A percentile compares a stretch with the other conserved stretches of the same genome.
phyloP scores from a whole-genome alignment of 2,329 filamentous ascomycete genomes.

The Fusarium mundagurra region DNA sequence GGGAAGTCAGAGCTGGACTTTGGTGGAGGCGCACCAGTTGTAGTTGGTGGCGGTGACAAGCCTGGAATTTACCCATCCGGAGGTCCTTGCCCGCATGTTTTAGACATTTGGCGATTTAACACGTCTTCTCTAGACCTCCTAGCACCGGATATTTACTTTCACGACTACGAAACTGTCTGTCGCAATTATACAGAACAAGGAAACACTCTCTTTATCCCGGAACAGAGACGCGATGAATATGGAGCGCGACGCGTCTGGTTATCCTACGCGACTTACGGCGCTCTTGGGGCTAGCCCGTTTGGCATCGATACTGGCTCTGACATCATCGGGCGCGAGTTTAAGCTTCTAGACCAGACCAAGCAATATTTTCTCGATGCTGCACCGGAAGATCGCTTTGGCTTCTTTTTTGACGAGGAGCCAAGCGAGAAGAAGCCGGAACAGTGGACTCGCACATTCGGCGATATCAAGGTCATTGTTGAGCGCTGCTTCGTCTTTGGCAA shows the following conservation, averaged over 20 bases:
- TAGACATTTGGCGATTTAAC: conserved; percentile 54
- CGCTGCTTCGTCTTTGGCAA: conserved; percentile 54
- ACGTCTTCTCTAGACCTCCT: conserved; percentile 57
- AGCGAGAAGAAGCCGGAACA: conserved; percentile 36
- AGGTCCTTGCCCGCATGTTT: conserved; percentile 46
- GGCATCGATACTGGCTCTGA: conserved; percentile 51
- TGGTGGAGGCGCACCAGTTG: conserved; percentile 43
- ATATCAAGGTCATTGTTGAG: conserved; percentile 50
- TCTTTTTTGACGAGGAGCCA: conserved; percentile 50
- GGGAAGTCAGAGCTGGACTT: conserved; percentile 45
- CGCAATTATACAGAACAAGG: conserved; percentile 53
- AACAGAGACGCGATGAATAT: conserved; percentile 60
- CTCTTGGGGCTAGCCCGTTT: conserved; percentile 53
- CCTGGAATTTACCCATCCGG: conserved; percentile 52
- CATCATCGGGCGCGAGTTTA: conserved; percentile 44
- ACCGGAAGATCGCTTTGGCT: conserved; percentile 49
- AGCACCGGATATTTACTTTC: conserved; percentile 59
- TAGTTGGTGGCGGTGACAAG: conserved; percentile 48
- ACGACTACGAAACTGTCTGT: conserved; percentile 57
- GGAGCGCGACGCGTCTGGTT: conserved; percentile 55
- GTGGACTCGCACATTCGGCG: conserved; percentile 45
- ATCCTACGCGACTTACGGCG: conserved; percentile 52
- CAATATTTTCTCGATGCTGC: conserved; percentile 43
- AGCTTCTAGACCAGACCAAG: conserved; percentile 45
- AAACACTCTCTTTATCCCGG: conserved; percentile 61